Conservation (phyloP, 2,329 filamentous ascomycete species). For the Verticillium dahliae region DNA sequence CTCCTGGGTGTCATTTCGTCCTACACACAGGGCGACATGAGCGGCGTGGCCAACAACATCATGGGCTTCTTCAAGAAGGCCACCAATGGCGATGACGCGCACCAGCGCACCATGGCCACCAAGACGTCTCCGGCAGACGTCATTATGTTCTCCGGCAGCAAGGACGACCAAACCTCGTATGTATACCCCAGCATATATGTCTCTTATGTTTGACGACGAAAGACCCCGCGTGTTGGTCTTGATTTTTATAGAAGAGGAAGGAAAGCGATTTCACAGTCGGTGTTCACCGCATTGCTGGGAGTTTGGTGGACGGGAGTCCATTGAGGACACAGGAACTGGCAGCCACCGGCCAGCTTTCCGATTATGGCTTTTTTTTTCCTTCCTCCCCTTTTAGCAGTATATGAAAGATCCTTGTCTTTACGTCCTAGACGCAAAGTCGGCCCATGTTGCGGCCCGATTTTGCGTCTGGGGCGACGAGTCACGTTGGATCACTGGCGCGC, state of each 20-base stretch:
- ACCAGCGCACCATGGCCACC: slow-evolving; percentile 75
- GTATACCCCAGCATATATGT: slow-evolving; percentile 10
- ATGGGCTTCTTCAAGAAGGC: slow-evolving; percentile 78
- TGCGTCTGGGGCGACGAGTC: slow-evolving; percentile 38
- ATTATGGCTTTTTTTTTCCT: not conserved
- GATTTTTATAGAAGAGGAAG: not conserved
- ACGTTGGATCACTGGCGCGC: slow-evolving; percentile 27
- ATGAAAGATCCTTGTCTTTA: slow-evolving; percentile 3
- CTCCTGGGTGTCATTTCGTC: slow-evolving; percentile 66
- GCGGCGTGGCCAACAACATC: slow-evolving; percentile 72
- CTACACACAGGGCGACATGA: slow-evolving; percentile 78
- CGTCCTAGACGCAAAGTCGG: slow-evolving; percentile 35
- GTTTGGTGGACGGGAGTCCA: not conserved
- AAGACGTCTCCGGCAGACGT: slow-evolving; percentile 95
- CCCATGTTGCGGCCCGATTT: slow-evolving; percentile 24
- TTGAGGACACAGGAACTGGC: not conserved
- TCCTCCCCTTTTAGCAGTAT: not conserved
- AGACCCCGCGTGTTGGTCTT: not conserved
- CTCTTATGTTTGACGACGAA: not conserved
- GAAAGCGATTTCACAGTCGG: not conserved
- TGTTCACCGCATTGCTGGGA: not conserved
- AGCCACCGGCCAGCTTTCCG: not conserved
- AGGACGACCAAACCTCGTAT: slow-evolving; percentile 85
- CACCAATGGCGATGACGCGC: slow-evolving; percentile 68
- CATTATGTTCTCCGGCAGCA: slow-evolving; percentile 96